These are phyloP conservation scores for Nitzschia palea DNA, from an alignment of 108 stramenopile species.

Conservation along the genomic window DNA sequence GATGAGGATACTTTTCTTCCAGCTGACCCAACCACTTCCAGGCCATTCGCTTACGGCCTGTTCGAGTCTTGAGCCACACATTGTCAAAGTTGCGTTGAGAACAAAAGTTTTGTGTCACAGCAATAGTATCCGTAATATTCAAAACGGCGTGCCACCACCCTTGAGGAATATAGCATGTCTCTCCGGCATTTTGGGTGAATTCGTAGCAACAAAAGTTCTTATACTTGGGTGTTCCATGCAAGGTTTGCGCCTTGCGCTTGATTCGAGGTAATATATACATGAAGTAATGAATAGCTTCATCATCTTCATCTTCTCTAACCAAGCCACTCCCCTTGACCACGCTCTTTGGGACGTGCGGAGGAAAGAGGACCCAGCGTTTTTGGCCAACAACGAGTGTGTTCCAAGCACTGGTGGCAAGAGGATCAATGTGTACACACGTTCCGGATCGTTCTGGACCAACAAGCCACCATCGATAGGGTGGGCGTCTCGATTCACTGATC, in stretches of 20 bases:
- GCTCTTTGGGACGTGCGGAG: constrained; percentile 82
- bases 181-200: constrained; percentile 96
- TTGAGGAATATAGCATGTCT: constrained; percentile 94
- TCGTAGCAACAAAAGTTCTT: constrained; percentile 85
- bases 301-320: constrained; percentile 86
- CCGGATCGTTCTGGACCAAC: constrained; percentile 92
- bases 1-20: constrained; percentile 67
- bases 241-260: constrained; percentile 64
- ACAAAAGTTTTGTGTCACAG: constrained; percentile 97
- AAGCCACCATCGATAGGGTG: constrained; percentile 98
- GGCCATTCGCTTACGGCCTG: constrained; percentile 93
- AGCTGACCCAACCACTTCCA: constrained; percentile 84
- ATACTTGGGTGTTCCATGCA: constrained; percentile 43
- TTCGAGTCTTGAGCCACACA: constrained; percentile 92
- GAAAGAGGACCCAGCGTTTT: constrained; percentile 98
- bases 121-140: constrained; percentile 95
- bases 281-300: constrained; percentile 98
- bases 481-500: constrained; percentile 89
- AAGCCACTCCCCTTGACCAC: constrained; percentile 87
- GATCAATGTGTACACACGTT: constrained; percentile 95
- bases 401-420: constrained; percentile 96
- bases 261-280: constrained; percentile 89
- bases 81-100: constrained; percentile 88
- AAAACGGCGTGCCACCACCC: constrained; percentile 99
- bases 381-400: constrained; percentile 92